These are phyloP conservation scores for Blastocystis sp. DNA, from an alignment of 352 stramenopile genomes.

Conservation along the genomic window DNA sequence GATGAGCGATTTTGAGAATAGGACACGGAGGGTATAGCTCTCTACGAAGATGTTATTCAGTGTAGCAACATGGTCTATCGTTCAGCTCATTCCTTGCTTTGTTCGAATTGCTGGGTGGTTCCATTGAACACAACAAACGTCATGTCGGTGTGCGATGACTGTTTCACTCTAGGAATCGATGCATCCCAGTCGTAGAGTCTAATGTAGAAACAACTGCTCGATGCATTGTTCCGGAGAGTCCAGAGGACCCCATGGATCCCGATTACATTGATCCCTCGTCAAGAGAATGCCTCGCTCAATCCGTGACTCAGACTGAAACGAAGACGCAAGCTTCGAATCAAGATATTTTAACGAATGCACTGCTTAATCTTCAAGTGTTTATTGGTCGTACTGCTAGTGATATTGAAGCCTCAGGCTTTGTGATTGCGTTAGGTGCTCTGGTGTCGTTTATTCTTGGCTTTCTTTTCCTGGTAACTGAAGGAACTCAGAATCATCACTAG, in stretches of 20 bases:
- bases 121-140: constrained; percentile 46
- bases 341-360: constrained; percentile 70
- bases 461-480: constrained; percentile 73
- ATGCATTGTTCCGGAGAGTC: constrained; percentile 69
- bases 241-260: constrained; percentile 71
- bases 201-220: not conserved
- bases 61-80: not conserved
- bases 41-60: constrained; percentile 29
- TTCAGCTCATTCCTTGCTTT: not conserved
- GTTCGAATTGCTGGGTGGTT: constrained; percentile 57
- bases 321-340: constrained; percentile 70
- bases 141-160: not conserved
- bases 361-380: constrained; percentile 69
- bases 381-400: constrained; percentile 72
- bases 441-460: constrained; percentile 71
- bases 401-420: constrained; percentile 70
- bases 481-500: constrained; percentile 70
- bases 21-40: not conserved
- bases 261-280: constrained; percentile 69
- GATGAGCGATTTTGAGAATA: not conserved
- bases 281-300: constrained; percentile 72
- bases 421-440: constrained; percentile 69
- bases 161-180: constrained; percentile 16
- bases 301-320: constrained; percentile 71
- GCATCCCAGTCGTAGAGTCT: constrained; percentile 7